phyloP scores from a whole-genome alignment of 768 basidiomycete species.

The Ephemerocybe angulata region DNA sequence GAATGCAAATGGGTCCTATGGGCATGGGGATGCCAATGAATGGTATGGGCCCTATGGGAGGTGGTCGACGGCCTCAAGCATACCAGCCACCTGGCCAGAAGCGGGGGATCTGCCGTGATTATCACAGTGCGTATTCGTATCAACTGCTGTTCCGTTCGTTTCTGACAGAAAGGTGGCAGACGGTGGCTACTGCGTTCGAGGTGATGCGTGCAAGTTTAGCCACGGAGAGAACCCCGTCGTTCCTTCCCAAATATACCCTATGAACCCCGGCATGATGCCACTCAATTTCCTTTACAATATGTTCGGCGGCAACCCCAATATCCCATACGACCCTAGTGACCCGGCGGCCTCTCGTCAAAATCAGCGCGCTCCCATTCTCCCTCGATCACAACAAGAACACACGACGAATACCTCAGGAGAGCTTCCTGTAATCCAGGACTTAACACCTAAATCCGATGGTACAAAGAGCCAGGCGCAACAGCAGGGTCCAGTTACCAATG shows the following conservation, averaged over 20 bases:
- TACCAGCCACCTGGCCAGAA: slow-evolving; percentile 73
- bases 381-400: slow-evolving; percentile 51
- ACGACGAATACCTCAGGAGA: slow-evolving; percentile 56
- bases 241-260: slow-evolving; percentile 63
- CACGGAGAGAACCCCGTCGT: slow-evolving; percentile 88
- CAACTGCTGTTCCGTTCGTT: slow-evolving; percentile 8
- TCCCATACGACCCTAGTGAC: slow-evolving; percentile 72
- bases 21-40: slow-evolving; percentile 20
- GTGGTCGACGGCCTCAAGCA: slow-evolving; percentile 47
- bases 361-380: slow-evolving; percentile 54
- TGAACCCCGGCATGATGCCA: slow-evolving; percentile 50
- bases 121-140: slow-evolving; percentile 65
- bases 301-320: slow-evolving; percentile 32
- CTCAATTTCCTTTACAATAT: slow-evolving; percentile 27
- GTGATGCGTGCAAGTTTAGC: slow-evolving; percentile 85
- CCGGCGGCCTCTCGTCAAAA: slow-evolving; percentile 46
- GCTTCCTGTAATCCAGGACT: slow-evolving; percentile 79
- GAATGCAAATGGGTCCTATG: slow-evolving; percentile 26
- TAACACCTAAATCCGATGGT: slow-evolving; percentile 55
- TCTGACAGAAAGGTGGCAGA: too few relatives aligned
- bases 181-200: slow-evolving; percentile 87
- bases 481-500: slow-evolving; percentile 13
- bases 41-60: slow-evolving; percentile 34
- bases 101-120: slow-evolving; percentile 84
- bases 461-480: slow-evolving; percentile 20